Percentiles rank a stretch among this genome's conserved stretches.
phyloP scores from a whole-genome alignment of 2,329 filamentous ascomycete species.

The Fusarium ramigenum region DNA sequence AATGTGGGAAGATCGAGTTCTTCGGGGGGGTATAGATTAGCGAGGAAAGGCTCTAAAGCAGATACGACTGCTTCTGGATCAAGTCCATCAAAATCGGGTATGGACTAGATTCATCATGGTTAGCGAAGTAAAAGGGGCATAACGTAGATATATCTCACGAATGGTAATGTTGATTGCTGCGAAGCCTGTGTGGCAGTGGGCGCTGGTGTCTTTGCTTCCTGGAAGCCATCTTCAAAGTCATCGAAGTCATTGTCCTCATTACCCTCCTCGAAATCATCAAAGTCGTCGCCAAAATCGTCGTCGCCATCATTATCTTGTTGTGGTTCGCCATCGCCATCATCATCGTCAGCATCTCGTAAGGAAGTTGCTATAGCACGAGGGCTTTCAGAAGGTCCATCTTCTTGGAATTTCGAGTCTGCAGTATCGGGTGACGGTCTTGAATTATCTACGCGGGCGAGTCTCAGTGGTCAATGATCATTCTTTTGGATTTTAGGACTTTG shows the following conservation, averaged over 20 bases:
- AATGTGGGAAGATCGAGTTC: conserved; percentile 61
- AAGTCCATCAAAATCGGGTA: conserved; percentile 73
- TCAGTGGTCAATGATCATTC: conserved; percentile 40
- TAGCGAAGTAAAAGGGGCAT: conserved; percentile 28
- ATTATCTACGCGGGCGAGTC: conserved; percentile 38
- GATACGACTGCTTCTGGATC: conserved; percentile 67
- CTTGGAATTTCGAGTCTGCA: conserved; percentile 38
- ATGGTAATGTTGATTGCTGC: conserved; percentile 55
- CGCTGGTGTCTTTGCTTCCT: conserved; percentile 59
- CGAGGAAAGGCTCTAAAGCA: conserved; percentile 72
- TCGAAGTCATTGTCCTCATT: conserved; percentile 67
- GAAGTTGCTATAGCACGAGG: conserved; percentile 20
- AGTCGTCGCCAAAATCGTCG: conserved; percentile 66
- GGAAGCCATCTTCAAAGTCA: conserved; percentile 78
- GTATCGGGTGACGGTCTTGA: conserved; percentile 43
- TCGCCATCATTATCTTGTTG: conserved; percentile 37
- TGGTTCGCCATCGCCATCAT: conserved; percentile 1
- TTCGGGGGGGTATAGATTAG: conserved; percentile 70
- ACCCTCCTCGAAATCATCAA: conserved; percentile 71
- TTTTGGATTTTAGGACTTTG: conserved; percentile 32
- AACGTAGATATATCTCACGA: conserved; percentile 49
- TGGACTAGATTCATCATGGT: conserved; percentile 57
- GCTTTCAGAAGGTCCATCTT: conserved; percentile 46
- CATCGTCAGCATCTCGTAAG: conserved; percentile 40
- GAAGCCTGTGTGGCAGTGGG: conserved; percentile 42